Percentiles rank a stretch among this genome's conserved stretches.
phyloP scores from a whole-genome alignment of 2,329 filamentous ascomycete genomes.

The Apiospora phragmitis region DNA sequence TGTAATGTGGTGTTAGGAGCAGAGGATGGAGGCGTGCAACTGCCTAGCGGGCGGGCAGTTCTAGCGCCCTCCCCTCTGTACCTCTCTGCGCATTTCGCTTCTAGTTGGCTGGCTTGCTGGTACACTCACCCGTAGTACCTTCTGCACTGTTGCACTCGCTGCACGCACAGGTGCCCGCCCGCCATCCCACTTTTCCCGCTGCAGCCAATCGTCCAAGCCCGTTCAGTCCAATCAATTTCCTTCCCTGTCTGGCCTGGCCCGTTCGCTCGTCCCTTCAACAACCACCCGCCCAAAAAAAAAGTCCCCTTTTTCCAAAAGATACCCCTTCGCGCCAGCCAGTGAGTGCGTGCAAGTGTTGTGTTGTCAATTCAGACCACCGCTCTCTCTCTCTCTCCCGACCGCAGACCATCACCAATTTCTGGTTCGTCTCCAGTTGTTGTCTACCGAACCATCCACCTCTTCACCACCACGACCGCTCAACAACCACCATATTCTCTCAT shows the following conservation, averaged over 20 bases:
- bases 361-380: neutral
- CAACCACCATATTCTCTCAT: slow-evolving; percentile 6
- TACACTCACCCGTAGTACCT: neutral
- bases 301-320: slow-evolving; percentile 18
- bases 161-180: neutral
- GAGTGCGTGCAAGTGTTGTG: neutral
- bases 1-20: neutral
- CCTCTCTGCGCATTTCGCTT: neutral
- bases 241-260: slow-evolving; percentile 7
- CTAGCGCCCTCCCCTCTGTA: neutral
- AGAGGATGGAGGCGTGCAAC: neutral
- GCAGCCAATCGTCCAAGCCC: neutral
- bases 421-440: neutral
- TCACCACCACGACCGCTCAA: neutral
- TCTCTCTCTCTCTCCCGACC: neutral
- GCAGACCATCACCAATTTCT: slow-evolving; percentile 4
- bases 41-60: slow-evolving; percentile 6
- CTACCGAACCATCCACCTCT: neutral
- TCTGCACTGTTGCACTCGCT: neutral
- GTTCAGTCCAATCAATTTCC: slow-evolving; percentile 2
- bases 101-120: neutral
- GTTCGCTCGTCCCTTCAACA: slow-evolving; percentile 9
- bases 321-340: slow-evolving; percentile 13
- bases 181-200: neutral
- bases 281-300: neutral